Evolutionary conservation across 2,329 filamentous ascomycete genomes (phyloP), one percentile per base, ranked within the genome.

Genomic region (Aspergillus quadricinctus): DNA sequence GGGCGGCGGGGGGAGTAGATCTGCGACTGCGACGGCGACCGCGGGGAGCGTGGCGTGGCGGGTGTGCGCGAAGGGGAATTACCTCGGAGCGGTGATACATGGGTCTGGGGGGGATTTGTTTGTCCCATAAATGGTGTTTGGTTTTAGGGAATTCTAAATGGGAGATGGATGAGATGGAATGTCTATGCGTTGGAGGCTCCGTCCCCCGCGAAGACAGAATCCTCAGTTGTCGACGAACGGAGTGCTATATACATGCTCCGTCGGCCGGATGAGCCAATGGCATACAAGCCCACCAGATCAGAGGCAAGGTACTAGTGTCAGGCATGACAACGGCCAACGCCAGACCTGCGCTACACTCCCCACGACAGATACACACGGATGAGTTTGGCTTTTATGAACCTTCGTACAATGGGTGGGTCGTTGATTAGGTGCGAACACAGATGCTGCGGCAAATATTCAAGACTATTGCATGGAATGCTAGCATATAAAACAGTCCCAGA

Each of bases 21-120:
- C 31, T 17, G 31, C 10, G 46, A 56, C 35, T 11, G 29, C 10
- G 48, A 54, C 35, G 57, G 60, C 14, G 50, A 56, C 17, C 25
- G 62, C 23, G 23, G 60, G 56, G 3, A 66, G 59, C 55, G 69
- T 75, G 23, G 72, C 75, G 25, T 76, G 72, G 72, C 68, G 71
- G 56, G 63, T 77, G 0, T 70, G 67, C 46, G 69, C 68, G 21
- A 75, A 73, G 59, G 71, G 72, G 10, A 74, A 73, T 56, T 73
- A 65, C 43, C 55, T 76, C 19, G 66, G 66, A 19, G 72, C 72
- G 2, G 48, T 76, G 49, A 64, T 71, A 10, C 62, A 64, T 40
- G 73, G 72, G 5, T 69, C 64, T 50, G 74, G 74, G 48, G 57
- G 46, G 7, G 72, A 71, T 54, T 57, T 75, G 53, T 75, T 76